These are phyloP conservation scores for Boletellus emodensis DNA, from an alignment of 768 basidiomycete species.

Conservation along the genomic window DNA sequence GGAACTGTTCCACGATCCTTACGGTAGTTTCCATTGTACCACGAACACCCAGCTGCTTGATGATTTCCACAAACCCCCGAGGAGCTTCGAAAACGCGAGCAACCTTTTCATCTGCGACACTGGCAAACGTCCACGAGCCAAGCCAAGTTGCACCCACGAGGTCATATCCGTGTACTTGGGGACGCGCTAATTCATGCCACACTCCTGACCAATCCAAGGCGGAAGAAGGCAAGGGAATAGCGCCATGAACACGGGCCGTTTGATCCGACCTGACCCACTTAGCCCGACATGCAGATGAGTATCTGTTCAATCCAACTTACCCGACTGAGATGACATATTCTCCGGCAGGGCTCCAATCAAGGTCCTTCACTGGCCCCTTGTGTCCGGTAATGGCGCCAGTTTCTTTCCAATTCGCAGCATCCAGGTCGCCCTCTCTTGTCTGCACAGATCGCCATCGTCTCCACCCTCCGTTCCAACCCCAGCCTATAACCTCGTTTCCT, in stretches of 20 bases:
- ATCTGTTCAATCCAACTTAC: slow-evolving; percentile 40
- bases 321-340: slow-evolving; percentile 83
- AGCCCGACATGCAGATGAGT: not conserved
- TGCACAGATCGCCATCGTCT: slow-evolving; percentile 67
- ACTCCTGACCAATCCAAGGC: slow-evolving; percentile 17
- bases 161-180: slow-evolving; percentile 97
- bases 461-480: slow-evolving; percentile 96
- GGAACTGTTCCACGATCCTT: not conserved
- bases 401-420: slow-evolving; percentile 64
- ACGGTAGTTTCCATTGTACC: slow-evolving; percentile 52
- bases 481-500: slow-evolving; percentile 67
- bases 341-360: slow-evolving; percentile 85
- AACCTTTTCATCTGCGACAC: slow-evolving; percentile 96
- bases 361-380: slow-evolving; percentile 67
- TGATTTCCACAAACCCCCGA: slow-evolving; percentile 63
- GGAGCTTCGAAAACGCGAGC: slow-evolving; percentile 92
- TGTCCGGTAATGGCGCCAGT: slow-evolving; percentile 84
- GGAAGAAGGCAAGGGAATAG: slow-evolving; percentile 30
- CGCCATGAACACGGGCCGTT: slow-evolving; percentile 85
- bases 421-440: slow-evolving; percentile 13
- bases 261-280: slow-evolving; percentile 67
- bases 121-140: slow-evolving; percentile 72
- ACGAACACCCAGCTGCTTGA: slow-evolving; percentile 49
- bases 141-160: slow-evolving; percentile 77
- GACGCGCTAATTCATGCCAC: slow-evolving; percentile 89